Evolutionary conservation across 192 early-diverging fungal genomes (phyloP), one percentile per base, ranked within the genome.

Genomic region (Entomortierella beljakovae): DNA sequence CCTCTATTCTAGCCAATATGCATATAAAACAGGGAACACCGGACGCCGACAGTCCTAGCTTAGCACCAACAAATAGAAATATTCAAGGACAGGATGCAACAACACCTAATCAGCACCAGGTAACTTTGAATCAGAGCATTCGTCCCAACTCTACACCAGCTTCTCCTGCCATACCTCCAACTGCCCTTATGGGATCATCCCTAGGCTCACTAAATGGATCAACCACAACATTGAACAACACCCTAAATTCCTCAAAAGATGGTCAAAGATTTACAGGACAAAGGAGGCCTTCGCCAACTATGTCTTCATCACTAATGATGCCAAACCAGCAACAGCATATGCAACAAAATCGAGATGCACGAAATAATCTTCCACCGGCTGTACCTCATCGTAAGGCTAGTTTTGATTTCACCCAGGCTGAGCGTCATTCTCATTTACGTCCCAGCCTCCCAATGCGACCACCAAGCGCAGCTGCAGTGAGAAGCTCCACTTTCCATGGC

Each of bases 401-500:
- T 15, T 49, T 79, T 43, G 75, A 79, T 52, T 79, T 79, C 38
- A 70, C 75, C 3, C 75, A 79, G 34, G 23, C 58, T 6, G 75
- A 79, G 50, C 61, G 75, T 0, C 37, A 52, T 11, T 57, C 66
- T n/a, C 73, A 69, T 37, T 56, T 79, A 20, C 75, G 75, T n/a
- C 75, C 75, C 1, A 60, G 51, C 11, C 42, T 79, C 23, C 75
- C 75, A 1, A 58, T 79, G 49, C 53, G 75, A 50, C 75, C 75
- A 25, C 75, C 75, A 2, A 79, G 75, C 56, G 67, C 75, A 25
- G 62, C 75, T 18, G 57, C 75, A 13, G 64, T 79, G 2, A 53
- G 75, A 38, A 79, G 75, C 33, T 79, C 75, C 1, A 79, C 75
- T n/a, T 79, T 79, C 46, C 75, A 79, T 65, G 75, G 75, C 23